These are phyloP conservation scores for Tephrocybe sp. DNA, from an alignment of 768 basidiomycete genomes.

Conservation along the genomic window DNA sequence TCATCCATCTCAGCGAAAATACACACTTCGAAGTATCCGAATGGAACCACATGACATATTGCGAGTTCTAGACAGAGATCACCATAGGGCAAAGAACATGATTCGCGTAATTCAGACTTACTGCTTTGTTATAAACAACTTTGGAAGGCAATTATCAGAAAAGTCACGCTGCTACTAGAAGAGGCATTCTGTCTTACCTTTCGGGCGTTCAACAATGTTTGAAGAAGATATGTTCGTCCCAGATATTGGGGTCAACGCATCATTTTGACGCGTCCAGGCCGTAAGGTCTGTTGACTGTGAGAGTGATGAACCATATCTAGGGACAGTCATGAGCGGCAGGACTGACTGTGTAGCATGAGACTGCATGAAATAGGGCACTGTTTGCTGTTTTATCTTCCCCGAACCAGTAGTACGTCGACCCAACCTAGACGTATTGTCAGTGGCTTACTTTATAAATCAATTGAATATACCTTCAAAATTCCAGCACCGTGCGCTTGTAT, in stretches of 20 bases:
- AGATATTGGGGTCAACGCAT: slow-evolving; percentile 52
- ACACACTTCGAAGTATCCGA: slow-evolving; percentile 56
- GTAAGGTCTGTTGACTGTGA: slow-evolving; percentile 46
- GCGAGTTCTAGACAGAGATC: slow-evolving; percentile 37
- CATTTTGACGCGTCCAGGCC: slow-evolving; percentile 55
- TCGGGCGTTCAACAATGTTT: slow-evolving; percentile 61
- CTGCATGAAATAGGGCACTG: slow-evolving; percentile 51
- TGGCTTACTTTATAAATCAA: background rate
- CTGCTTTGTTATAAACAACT: slow-evolving; percentile 56
- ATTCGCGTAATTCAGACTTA: slow-evolving; percentile 11
- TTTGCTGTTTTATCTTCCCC: slow-evolving; percentile 63
- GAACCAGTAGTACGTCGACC: slow-evolving; percentile 56
- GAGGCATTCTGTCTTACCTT: slow-evolving; percentile 33
- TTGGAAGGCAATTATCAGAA: background rate
- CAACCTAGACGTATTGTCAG: slow-evolving; percentile 32
- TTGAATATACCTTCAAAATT: slow-evolving; percentile 42
- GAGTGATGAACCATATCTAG: background rate
- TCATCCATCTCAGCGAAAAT: background rate
- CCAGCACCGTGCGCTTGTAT: slow-evolving; percentile 67
- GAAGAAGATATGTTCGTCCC: slow-evolving; percentile 55
- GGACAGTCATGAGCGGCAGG: background rate
- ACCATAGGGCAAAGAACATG: background rate
- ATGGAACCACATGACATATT: slow-evolving; percentile 75
- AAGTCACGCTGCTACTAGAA: background rate
- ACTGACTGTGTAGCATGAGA: slow-evolving; percentile 54